phyloP scores from a whole-genome alignment of 768 basidiomycete genomes.

The Leucosporidium creatinivorum region DNA sequence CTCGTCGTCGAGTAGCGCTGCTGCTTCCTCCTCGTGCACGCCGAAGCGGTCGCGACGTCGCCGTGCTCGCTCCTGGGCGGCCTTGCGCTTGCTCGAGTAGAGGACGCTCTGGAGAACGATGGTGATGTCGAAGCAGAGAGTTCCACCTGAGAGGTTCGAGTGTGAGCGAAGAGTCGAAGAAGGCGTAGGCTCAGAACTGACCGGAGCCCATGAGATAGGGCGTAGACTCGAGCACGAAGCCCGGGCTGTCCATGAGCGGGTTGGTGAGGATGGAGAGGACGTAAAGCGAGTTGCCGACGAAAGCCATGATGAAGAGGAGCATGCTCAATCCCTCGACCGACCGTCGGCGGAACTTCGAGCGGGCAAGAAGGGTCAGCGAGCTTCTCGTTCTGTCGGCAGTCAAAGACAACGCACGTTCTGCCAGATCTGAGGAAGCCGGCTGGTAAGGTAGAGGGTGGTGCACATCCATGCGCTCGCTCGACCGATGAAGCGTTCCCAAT shows the following conservation, averaged over 20 bases:
- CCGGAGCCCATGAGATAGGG: slow-evolving; percentile 71
- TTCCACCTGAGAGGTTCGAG: slow-evolving; percentile 54
- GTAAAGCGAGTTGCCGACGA: slow-evolving; percentile 87
- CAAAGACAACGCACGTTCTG: slow-evolving; percentile 68
- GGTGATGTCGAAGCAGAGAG: slow-evolving; percentile 83
- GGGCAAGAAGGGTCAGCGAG: neutral
- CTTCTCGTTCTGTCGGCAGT: neutral
- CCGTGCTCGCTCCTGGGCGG: neutral
- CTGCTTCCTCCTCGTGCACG: slow-evolving; percentile 16
- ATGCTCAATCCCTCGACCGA: slow-evolving; percentile 74
- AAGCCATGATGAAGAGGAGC: slow-evolving; percentile 86
- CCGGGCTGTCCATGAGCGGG: slow-evolving; percentile 47
- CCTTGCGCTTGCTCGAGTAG: slow-evolving; percentile 46
- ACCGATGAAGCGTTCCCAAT: slow-evolving; percentile 62
- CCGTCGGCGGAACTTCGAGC: slow-evolving; percentile 35
- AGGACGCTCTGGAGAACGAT: slow-evolving; percentile 79
- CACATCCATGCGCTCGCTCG: slow-evolving; percentile 92
- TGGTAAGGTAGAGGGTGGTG: slow-evolving; percentile 85
- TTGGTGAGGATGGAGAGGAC: slow-evolving; percentile 55
- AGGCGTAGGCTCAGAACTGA: too few relatives aligned
- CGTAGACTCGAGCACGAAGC: slow-evolving; percentile 32
- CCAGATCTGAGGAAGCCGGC: slow-evolving; percentile 95
- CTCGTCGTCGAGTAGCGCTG: slow-evolving; percentile 3
- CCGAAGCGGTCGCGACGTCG: neutral
- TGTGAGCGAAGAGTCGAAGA: too few relatives aligned